Evolutionary conservation across 176 grass and related monocot species (phyloP), one percentile per base, ranked within the genome.

Genomic region (Oropetium thomaeum): DNA sequence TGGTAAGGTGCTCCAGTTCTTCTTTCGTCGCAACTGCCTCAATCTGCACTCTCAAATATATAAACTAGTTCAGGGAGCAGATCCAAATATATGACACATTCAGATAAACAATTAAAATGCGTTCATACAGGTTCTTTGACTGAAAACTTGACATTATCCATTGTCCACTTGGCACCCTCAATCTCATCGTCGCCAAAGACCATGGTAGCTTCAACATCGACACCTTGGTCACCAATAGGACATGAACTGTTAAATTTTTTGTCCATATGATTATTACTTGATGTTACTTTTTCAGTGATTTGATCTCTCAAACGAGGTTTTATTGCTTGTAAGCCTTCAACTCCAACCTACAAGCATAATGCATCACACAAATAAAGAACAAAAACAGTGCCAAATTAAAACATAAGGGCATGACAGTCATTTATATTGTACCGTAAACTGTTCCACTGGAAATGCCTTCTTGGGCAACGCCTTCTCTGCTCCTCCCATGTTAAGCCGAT

Each of bases 61-160:
- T 66, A 58, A 70, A 74, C 34, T 25, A 58, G 16, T 61, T 87
- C n/a, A 62, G 69, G 28, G 58, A 69, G 10, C 66, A 79, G 65
- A 34, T 35, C 22, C 39, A 66, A 62, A 88, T 74, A 63, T 40
- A 58, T 1, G 4, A 60, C 37, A 43, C 65, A 25, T 78, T 67
- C 74, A 44, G 70, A 79, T 14, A 79, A 74, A 55, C 53, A 68
- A 49, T 54, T 43, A 55, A 52, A 65, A 65, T 49, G 47, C 72
- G 67, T 35, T 62, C 79, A 48, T 86, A 99, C 96, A 41, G 96
- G 96, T 82, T 96, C 73, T 86, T 99, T 95, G 35, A 96, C 87
- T 23, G 96, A 99, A 85, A 99, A 99, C 47, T 96, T 95, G 57
- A 99, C 84, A 65, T 99, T 99, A 70, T 95, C 96, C 37, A 90